A percentile compares a stretch with the other conserved stretches of the same genome.
phyloP scores from a whole-genome alignment of 2,329 filamentous ascomycete genomes.

The Diplodia scrobiculata region DNA sequence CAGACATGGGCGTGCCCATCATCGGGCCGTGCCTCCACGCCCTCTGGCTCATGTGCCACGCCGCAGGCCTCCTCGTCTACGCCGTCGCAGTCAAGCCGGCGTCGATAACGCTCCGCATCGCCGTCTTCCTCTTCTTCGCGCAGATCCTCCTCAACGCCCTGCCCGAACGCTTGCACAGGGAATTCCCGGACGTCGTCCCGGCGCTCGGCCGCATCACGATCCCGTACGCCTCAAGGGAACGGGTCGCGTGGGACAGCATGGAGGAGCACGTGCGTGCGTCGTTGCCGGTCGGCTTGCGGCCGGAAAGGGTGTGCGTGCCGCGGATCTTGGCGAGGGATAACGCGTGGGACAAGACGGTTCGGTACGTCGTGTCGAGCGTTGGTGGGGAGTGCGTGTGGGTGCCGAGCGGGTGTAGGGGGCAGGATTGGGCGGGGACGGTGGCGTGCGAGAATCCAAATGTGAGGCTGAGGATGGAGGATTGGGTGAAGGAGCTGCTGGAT shows the following conservation, averaged over 20 bases:
- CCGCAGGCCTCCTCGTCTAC: neutral
- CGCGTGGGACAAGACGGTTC: neutral
- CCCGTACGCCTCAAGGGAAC: neutral
- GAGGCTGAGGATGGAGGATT: neutral
- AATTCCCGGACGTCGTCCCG: neutral
- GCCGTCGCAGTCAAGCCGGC: neutral
- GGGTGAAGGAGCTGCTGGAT: too few relatives aligned
- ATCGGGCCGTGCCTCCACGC: neutral
- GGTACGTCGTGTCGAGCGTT: neutral
- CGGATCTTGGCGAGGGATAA: neutral
- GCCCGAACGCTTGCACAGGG: neutral
- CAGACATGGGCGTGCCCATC: neutral
- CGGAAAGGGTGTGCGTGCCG: neutral
- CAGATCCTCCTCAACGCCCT: neutral
- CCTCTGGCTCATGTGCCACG: neutral
- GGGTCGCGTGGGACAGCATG: too few relatives aligned
- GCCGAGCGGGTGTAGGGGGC: neutral
- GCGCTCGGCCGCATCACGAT: neutral
- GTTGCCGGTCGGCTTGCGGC: too few relatives aligned
- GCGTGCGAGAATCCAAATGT: neutral
- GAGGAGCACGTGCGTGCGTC: too few relatives aligned
- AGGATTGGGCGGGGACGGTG: neutral
- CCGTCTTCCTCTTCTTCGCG: neutral
- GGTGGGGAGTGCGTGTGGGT: neutral
- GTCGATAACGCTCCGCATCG: neutral